These are phyloP conservation scores for Kodamaea kaohsiungensis DNA, from an alignment of 805 yeast species.

Conservation along the genomic window DNA sequence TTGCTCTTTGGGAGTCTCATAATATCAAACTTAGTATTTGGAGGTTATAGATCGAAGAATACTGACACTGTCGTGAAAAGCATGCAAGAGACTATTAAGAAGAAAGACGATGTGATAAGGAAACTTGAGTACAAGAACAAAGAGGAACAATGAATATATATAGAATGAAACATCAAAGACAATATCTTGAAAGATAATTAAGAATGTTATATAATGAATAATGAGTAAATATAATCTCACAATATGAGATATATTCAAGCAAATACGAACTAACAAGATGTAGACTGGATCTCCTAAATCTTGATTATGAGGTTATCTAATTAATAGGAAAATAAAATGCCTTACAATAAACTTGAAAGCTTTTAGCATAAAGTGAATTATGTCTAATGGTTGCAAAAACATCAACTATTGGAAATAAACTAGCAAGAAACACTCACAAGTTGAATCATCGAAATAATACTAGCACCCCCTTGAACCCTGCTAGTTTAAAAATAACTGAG, in stretches of 20 bases:
- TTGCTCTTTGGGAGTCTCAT: slow-evolving; percentile 53
- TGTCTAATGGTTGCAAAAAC: not conserved
- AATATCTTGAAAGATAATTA: not conserved
- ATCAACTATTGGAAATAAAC: too few species aligned
- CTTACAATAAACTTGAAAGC: not conserved
- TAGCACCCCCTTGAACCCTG: not conserved
- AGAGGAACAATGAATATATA: not conserved
- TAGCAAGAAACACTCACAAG: not conserved
- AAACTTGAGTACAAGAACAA: not conserved
- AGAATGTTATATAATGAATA: not conserved
- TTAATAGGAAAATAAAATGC: too few species aligned
- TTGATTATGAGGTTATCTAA: too few species aligned
- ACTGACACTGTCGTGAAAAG: slow-evolving; percentile 2
- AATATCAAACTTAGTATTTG: slow-evolving; percentile 53
- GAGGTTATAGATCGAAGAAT: slow-evolving; percentile 23
- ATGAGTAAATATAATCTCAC: not conserved
- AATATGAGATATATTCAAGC: not conserved
- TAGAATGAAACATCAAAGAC: not conserved
- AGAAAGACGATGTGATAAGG: slow-evolving; percentile 7
- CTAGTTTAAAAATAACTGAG: not conserved
- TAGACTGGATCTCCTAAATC: too few species aligned
- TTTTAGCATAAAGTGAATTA: too few species aligned
- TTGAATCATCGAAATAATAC: not conserved
- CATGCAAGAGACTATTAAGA: slow-evolving; percentile 1
- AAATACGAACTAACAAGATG: not conserved